These are phyloP conservation scores for Pseudonitzschia multiseries DNA, from an alignment of 108 stramenopile species.

Conservation along the genomic window DNA sequence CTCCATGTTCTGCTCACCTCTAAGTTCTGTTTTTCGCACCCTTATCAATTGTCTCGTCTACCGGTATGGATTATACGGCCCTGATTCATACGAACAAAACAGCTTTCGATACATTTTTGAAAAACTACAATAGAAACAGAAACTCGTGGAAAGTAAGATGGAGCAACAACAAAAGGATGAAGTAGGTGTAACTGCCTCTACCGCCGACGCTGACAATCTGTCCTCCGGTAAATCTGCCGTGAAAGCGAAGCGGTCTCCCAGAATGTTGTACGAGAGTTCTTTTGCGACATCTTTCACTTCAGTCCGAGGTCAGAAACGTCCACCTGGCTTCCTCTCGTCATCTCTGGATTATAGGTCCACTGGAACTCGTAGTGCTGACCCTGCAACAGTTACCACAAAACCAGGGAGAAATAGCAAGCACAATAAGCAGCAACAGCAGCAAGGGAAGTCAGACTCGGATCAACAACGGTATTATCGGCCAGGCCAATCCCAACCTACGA, in stretches of 20 bases:
- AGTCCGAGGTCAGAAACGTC: neutral
- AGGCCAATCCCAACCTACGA: conserved; percentile 15
- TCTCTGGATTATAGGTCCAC: conserved; percentile 21
- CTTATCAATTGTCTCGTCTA: too few relatives aligned
- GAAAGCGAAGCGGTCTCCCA: neutral
- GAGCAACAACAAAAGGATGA: conserved; percentile 10
- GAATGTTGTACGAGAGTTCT: conserved; percentile 19
- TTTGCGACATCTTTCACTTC: conserved; percentile 15
- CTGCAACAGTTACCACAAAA: conserved; percentile 16
- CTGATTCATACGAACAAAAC: too few relatives aligned
- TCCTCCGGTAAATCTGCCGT: neutral
- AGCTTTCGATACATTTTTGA: too few relatives aligned
- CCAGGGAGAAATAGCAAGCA: conserved; percentile 15
- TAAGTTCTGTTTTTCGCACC: too few relatives aligned
- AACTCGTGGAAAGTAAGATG: neutral
- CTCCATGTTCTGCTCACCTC: too few relatives aligned
- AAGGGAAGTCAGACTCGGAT: conserved; percentile 11
- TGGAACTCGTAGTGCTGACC: neutral
- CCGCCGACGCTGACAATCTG: neutral
- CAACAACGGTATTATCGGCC: conserved; percentile 14
- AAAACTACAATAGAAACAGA: neutral
- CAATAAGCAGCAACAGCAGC: conserved; percentile 7
- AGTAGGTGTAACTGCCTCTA: neutral
- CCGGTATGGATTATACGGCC: too few relatives aligned
- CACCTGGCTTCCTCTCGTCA: conserved; percentile 14